Conservation (phyloP, 768 basidiomycete genomes). For the Coprinopsis sp. region DNA sequence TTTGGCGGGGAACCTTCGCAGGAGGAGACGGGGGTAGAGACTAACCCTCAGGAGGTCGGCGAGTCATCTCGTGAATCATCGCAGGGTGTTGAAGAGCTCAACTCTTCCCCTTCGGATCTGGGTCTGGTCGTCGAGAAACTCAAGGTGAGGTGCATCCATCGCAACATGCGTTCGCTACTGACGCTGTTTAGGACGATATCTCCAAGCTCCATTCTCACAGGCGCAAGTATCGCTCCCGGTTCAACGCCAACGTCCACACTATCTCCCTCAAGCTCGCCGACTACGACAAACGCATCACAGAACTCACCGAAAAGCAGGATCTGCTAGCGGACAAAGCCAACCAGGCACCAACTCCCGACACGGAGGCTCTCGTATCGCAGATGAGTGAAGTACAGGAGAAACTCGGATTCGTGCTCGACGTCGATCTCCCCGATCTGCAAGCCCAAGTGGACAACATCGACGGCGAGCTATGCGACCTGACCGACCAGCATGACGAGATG, state of each 20-base stretch:
- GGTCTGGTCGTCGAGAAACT: not conserved
- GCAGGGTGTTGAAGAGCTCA: no score
- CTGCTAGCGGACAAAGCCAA: constrained; percentile 33
- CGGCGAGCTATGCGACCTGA: not conserved
- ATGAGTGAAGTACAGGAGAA: constrained; percentile 26
- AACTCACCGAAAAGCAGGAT: constrained; percentile 32
- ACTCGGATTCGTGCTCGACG: constrained; percentile 22
- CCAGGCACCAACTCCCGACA: constrained; percentile 21
- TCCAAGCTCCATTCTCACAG: constrained; percentile 32
- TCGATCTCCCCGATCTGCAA: constrained; percentile 31
- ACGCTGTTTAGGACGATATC: not conserved
- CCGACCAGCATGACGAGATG: constrained; percentile 5
- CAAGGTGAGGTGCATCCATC: not conserved
- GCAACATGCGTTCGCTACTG: not conserved
- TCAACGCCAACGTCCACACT: constrained; percentile 35
- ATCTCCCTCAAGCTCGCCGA: constrained; percentile 37
- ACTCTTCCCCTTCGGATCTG: no score
- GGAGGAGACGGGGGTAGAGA: no score
- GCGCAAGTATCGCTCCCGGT: constrained; percentile 37
- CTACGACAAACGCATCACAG: constrained; percentile 36
- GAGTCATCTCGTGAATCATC: no score
- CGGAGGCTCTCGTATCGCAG: constrained; percentile 23
- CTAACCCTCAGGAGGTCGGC: no score
- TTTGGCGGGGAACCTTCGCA: no score
- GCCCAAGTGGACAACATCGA: constrained; percentile 35